Base-by-base conservation (phyloP, 2,329 filamentous ascomycete genomes). In the Aaosphaeria arxii region DNA sequence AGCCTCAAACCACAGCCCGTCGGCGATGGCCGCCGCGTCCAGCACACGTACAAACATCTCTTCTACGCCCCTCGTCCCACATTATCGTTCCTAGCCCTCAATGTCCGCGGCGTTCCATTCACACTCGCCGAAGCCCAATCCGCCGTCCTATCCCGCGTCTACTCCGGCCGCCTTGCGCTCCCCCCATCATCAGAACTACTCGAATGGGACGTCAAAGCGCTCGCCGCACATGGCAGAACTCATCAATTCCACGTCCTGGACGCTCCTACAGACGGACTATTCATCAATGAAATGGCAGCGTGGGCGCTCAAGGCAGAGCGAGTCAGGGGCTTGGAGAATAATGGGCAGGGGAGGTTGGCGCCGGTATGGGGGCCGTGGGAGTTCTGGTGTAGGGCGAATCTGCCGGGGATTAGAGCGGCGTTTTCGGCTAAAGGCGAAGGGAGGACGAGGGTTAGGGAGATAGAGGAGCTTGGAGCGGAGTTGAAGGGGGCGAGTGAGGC, bases 51-150 rank as follows among this genome's bases (percentile, higher is more conserved):
- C 66, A 78, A 89, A 55, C 90, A 97, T 59, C 61, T 96, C 7
- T 86, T 96, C 66, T 84, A 86, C 65, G 84, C 86, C 4, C 74
- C 81, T 1, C 82, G 89, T 51, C 90, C 91, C 1, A 94, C 89
- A 0, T 75, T 97, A 1, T 86, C 82, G 1, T 91, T 96, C 63
- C 78, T 88, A 0, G 83, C 82, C 0, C 75, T 96, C 36, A 85
- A 88, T 11, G 86, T 91, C 63, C 87, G 87, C 56, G 82, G 94
- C n/a, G 87, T 95, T n/a, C 92, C 92, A 0, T 95, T 95, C 65
- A 86, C 89, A 0, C 61, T 94, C 1, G 80, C 85, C 0, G 90
- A 96, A 71, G 84, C 82, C 5, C 91, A 96, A 69, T 84, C 84
- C 1, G 87, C 91, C 0, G 81, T 89, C 0, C 77, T 95, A 41